Base-by-base conservation (phyloP, 176 grass and related monocot species). In the Bromus sterilis region DNA sequence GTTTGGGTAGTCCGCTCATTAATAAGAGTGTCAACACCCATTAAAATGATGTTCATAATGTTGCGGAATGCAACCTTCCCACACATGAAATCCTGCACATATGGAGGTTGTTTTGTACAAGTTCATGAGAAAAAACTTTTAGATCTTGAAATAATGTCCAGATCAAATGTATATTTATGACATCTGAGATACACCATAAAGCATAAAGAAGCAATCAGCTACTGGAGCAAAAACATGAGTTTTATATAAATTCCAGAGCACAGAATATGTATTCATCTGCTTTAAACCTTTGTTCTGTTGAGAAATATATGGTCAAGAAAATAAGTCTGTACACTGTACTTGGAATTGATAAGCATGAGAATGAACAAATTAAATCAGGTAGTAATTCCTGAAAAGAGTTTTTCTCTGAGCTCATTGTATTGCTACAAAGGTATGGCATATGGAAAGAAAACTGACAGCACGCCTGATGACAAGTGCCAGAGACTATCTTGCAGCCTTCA, bases 71-170 rank as follows among this genome's bases (percentile, higher is more conserved):
- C 88, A 70, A 87, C 64, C 85, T 92, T 98, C 51, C 92, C 92
- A 40, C 92, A 91, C 92, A 95, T 98, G 81, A 98, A 92, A 83
- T 98, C 95, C 95, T 98, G 84, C 72, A 80, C 31, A 81, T 40
- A 51, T 67, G 75, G 24, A 56, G 46, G 70, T 56, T 48, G 4
- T 34, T 59, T 4, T 34, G 78, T 46, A 81, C 51, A 71, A 87
- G 24, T 68, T 65, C 28, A 56, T 64, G 57, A 18, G 76, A 63
- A 74, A 80, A 63, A 74, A 69, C 15, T 35, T 65, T 18, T 3
- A 76, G 13, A 75, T 46, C 74, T 75, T 57, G 42, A 77, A 85
- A 75, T 36, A 86, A 61, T 55, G 24, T 55, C 72, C 31, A 13
- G 30, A 60, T 57, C 26, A 4, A 20, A 32, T 0, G 6, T 66